Evolutionary conservation across 2,329 filamentous ascomycete genomes (phyloP).

Genomic region (Aspergillus sp.): DNA sequence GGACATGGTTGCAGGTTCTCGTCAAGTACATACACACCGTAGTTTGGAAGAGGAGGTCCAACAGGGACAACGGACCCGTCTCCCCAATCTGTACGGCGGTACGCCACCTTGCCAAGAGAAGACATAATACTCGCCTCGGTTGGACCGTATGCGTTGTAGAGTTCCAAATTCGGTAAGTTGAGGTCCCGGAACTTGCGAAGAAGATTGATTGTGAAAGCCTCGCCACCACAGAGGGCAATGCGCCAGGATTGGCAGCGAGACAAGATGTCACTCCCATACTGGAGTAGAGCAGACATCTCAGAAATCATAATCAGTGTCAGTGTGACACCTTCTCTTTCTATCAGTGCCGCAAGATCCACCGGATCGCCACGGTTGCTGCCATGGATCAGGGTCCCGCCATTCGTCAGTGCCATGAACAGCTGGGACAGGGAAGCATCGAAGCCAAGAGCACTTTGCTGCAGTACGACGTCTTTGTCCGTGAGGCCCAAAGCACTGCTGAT

Average conservation of each 20-base stretch:
- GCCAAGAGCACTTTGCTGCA: constrained; percentile 15
- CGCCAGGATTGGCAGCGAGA: neutral
- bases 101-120: neutral
- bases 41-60: constrained; percentile 32
- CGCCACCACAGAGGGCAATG: neutral
- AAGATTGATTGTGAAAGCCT: neutral
- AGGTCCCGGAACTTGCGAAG: neutral
- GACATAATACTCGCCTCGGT: neutral
- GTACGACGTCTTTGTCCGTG: neutral
- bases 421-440: constrained; percentile 16
- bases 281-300: neutral
- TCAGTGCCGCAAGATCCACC: neutral
- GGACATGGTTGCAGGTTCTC: constrained; percentile 36
- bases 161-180: neutral
- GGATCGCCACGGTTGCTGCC: neutral
- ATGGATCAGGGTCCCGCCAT: constrained; percentile 8
- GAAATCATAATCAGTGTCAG: neutral
- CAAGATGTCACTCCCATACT: neutral
- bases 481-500: neutral
- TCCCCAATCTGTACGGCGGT: neutral
- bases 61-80: neutral
- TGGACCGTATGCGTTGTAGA: neutral
- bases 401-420: constrained; percentile 5
- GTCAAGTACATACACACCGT: constrained; percentile 36
- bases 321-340: neutral